A percentile compares a stretch with the other conserved stretches of the same genome.
phyloP scores from a whole-genome alignment of 805 yeast genomes.

The Torulaspora maleeae region DNA sequence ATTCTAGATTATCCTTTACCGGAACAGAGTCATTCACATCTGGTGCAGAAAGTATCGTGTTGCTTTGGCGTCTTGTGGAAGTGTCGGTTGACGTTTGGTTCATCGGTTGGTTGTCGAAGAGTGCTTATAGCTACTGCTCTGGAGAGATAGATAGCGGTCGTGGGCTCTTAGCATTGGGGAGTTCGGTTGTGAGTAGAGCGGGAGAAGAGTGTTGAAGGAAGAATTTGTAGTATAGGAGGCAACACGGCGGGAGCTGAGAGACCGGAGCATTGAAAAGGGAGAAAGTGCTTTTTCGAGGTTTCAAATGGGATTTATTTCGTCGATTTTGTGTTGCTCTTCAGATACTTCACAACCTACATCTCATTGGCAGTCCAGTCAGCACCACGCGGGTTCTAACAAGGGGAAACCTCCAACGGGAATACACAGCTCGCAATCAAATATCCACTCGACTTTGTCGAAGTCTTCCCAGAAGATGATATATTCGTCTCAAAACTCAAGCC shows the following conservation, averaged over 20 bases:
- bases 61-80: background rate
- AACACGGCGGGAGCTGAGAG: background rate
- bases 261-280: background rate
- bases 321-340: conserved; percentile 23
- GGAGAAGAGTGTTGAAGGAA: background rate
- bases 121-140: background rate
- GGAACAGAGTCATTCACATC: too few relatives aligned
- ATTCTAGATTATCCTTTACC: too few relatives aligned
- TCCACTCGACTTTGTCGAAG: conserved; percentile 18
- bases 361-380: conserved; percentile 13
- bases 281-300: background rate
- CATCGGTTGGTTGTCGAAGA: background rate
- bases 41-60: background rate
- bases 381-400: conserved; percentile 5
- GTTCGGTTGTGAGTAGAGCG: background rate
- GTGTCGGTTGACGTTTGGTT: background rate
- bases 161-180: background rate
- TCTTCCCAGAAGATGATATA: conserved; percentile 16
- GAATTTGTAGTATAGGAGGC: background rate
- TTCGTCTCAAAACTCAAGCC: background rate
- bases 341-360: conserved; percentile 16
- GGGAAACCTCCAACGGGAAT: conserved; percentile 6
- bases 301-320: conserved; percentile 37
- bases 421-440: conserved; percentile 4
- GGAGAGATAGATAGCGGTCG: too few relatives aligned